These are phyloP conservation scores for Aspergillus aculeatus DNA, from an alignment of 2,329 filamentous ascomycete species.

Conservation along the genomic window DNA sequence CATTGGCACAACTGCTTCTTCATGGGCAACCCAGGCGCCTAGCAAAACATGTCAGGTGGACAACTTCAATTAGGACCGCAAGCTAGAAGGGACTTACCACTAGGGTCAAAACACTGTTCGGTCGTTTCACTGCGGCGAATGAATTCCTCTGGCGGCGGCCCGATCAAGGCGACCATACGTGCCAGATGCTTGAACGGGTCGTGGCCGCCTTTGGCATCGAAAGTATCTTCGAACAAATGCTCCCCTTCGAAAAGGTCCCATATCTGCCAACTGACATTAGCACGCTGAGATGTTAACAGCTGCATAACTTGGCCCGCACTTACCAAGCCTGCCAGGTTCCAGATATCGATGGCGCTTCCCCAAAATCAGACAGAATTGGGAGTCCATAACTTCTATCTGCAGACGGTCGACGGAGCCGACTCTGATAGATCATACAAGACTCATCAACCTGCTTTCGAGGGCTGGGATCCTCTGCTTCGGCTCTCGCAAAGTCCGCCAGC, in stretches of 20 bases:
- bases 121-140: conserved; percentile 29
- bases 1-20: conserved; percentile 20
- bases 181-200: conserved; percentile 30
- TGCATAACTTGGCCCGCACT: conserved; percentile 23
- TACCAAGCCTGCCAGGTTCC: conserved; percentile 51
- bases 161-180: conserved; percentile 27
- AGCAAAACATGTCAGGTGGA: conserved; percentile 6
- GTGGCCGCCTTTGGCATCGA: conserved; percentile 21
- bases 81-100: conserved; percentile 9
- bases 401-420: too few relatives aligned
- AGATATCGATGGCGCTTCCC: conserved; percentile 49
- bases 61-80: too few relatives aligned
- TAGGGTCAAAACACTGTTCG: conserved; percentile 27
- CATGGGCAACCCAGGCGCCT: conserved; percentile 26
- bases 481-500: too few relatives aligned
- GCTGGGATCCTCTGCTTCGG: too few relatives aligned
- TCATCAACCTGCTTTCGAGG: too few relatives aligned
- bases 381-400: too few relatives aligned
- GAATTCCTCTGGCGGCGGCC: conserved; percentile 27
- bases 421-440: too few relatives aligned
- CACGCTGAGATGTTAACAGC: conserved; percentile 2
- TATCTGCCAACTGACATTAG: conserved; percentile 31
- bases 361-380: too few relatives aligned
- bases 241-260: conserved; percentile 51
- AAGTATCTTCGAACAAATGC: conserved; percentile 42